Conservation (phyloP, 2,329 filamentous ascomycete genomes). For the Monosporascus sp. region DNA sequence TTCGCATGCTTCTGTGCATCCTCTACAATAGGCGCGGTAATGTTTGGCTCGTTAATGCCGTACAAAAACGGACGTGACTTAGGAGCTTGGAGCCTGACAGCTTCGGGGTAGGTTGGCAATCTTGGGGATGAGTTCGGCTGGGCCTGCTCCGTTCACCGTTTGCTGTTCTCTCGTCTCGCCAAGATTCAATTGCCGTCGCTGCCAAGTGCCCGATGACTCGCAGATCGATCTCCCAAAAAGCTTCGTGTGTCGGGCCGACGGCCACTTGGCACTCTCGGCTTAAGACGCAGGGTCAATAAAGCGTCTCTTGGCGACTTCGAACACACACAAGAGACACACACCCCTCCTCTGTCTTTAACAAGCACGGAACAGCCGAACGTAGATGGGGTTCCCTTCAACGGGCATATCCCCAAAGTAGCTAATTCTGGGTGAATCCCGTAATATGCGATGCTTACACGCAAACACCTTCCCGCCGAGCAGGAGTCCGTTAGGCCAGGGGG, state of each 20-base stretch:
- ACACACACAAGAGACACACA: neutral
- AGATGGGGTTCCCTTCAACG: no score
- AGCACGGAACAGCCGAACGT: no score
- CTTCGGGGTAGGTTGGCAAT: neutral
- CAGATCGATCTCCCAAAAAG: neutral
- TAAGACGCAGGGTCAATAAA: neutral
- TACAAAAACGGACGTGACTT: neutral
- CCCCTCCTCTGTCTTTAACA: neutral
- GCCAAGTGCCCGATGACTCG: neutral
- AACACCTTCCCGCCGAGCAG: no score
- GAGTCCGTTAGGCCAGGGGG: neutral
- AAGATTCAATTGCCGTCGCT: neutral
- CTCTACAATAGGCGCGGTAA: neutral
- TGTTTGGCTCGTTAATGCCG: neutral
- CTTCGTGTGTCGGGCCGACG: neutral
- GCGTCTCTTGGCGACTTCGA: neutral
- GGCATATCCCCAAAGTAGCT: no score
- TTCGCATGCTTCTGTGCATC: neutral
- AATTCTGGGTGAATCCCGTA: no score
- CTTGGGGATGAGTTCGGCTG: no score
- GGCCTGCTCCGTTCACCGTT: no score
- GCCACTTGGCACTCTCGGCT: neutral
- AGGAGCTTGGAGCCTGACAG: neutral
- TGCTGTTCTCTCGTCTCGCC: neutral
- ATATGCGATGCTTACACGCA: no score